Conservation (phyloP, 257 asterid genomes). For the Salvia rosmarinus region DNA sequence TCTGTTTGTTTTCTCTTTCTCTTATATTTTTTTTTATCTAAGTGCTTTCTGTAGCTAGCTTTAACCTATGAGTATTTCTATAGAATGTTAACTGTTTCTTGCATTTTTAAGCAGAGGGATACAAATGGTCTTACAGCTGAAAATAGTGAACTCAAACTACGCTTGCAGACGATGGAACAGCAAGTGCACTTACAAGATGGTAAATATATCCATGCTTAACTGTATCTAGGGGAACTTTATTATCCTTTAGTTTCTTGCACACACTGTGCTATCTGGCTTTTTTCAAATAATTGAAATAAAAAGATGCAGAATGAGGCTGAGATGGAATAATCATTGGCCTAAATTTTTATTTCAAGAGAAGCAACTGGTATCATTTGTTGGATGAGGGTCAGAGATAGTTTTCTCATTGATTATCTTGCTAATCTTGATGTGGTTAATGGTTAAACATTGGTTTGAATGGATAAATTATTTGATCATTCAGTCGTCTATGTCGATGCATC, state of each 20-base stretch:
- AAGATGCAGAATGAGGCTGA: slow-evolving; percentile 11
- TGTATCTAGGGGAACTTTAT: slow-evolving; percentile 17
- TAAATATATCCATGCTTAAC: slow-evolving; percentile 35
- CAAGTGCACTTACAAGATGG: slow-evolving; percentile 98
- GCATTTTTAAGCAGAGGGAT: slow-evolving; percentile 69
- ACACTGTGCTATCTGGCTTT: background rate
- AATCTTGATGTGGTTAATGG: background rate
- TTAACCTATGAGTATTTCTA: slow-evolving; percentile 1
- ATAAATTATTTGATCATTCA: background rate
- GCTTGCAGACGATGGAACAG: slow-evolving; percentile 90
- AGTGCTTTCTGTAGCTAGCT: slow-evolving; percentile 1
- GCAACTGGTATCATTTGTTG: slow-evolving; percentile 10
- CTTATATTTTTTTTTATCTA: background rate
- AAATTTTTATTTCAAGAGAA: slow-evolving; percentile 10
- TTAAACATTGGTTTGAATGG: slow-evolving; percentile 3
- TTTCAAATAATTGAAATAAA: slow-evolving; percentile 13
- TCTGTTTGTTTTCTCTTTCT: slow-evolving; percentile 21
- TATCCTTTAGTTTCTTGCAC: slow-evolving; percentile 22
- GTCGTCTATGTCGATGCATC: background rate
- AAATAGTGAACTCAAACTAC: slow-evolving; percentile 92
- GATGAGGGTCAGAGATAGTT: slow-evolving; percentile 13
- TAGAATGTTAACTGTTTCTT: slow-evolving; percentile 29
- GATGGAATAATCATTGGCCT: slow-evolving; percentile 8
- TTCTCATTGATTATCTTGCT: slow-evolving; percentile 2
- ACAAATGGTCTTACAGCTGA: slow-evolving; percentile 84